Evolutionary conservation across 2,329 filamentous ascomycete genomes (phyloP).

Genomic region (Botrytis deweyae): DNA sequence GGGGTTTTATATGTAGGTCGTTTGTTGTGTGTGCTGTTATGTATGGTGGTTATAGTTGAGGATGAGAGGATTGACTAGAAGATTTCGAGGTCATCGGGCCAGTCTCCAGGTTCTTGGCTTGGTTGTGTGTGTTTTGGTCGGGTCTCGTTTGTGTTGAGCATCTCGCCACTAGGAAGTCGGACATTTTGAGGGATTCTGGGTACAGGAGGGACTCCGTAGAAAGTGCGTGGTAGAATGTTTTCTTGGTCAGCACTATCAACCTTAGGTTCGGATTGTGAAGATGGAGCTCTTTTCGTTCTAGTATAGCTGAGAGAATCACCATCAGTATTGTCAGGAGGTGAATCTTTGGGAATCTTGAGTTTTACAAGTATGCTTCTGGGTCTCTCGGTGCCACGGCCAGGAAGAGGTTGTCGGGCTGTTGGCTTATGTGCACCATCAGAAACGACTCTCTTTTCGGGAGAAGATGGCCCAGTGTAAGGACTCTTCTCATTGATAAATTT

Average conservation of each 20-base stretch:
- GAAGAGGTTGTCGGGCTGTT: slow-evolving; percentile 19
- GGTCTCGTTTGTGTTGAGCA: background rate
- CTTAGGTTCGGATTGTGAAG: slow-evolving; percentile 26
- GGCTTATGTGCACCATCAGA: slow-evolving; percentile 10
- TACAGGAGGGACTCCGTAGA: slow-evolving; percentile 29
- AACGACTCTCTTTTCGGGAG: slow-evolving; percentile 3
- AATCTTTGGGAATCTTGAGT: slow-evolving; percentile 18
- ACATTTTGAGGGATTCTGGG: slow-evolving; percentile 34
- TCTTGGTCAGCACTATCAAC: background rate
- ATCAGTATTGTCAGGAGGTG: slow-evolving; percentile 28
- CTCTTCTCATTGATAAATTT: slow-evolving; percentile 22
- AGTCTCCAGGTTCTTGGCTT: slow-evolving; percentile 14
- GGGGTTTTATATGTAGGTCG: background rate
- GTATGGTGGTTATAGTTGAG: background rate
- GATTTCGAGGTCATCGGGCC: slow-evolving; percentile 22
- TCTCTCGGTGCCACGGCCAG: slow-evolving; percentile 28
- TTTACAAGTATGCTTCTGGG: slow-evolving; percentile 22
- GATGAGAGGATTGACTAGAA: slow-evolving; percentile 5
- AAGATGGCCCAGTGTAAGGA: slow-evolving; percentile 25
- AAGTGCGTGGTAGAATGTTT: background rate
- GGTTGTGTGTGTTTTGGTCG: background rate
- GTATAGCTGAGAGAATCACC: slow-evolving; percentile 26
- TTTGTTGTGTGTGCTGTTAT: background rate
- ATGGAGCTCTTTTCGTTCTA: slow-evolving; percentile 20
- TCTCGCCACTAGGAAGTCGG: slow-evolving; percentile 24